Conservation (phyloP, 2,329 filamentous ascomycete species). For the Pezicula carpinea region DNA sequence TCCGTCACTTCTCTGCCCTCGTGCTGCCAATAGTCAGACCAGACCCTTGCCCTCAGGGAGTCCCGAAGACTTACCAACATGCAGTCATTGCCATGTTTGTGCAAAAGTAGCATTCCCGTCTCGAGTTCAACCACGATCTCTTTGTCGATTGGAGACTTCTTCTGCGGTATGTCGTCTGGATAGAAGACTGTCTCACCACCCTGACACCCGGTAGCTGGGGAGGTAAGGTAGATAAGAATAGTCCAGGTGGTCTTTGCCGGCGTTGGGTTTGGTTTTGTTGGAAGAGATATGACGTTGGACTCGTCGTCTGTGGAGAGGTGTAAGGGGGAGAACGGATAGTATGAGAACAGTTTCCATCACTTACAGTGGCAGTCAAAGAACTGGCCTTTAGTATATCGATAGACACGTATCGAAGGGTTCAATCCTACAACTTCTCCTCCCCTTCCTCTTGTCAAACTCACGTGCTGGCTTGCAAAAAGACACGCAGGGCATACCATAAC, state of each 20-base stretch:
- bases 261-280: slow-evolving; percentile 34
- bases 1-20: slow-evolving; percentile 74
- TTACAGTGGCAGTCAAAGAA: slow-evolving; percentile 91
- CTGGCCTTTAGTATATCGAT: slow-evolving; percentile 79
- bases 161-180: slow-evolving; percentile 55
- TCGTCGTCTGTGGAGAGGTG: slow-evolving; percentile 69
- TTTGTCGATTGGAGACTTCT: slow-evolving; percentile 41
- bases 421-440: slow-evolving; percentile 79
- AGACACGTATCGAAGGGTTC: slow-evolving; percentile 84
- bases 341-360: slow-evolving; percentile 31
- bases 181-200: slow-evolving; percentile 94
- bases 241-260: slow-evolving; percentile 83
- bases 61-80: slow-evolving; percentile 54
- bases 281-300: slow-evolving; percentile 65
- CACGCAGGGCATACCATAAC: slow-evolving; percentile 20
- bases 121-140: slow-evolving; percentile 71
- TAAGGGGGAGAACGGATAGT: background rate
- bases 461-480: slow-evolving; percentile 11
- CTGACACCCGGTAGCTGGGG: slow-evolving; percentile 64
- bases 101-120: slow-evolving; percentile 79
- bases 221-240: slow-evolving; percentile 80
- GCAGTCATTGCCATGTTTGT: slow-evolving; percentile 86
- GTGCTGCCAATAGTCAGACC: slow-evolving; percentile 44
- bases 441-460: slow-evolving; percentile 48
- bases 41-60: background rate